Percentiles rank a stretch among this genome's conserved stretches.
phyloP scores from a whole-genome alignment of 148 eudicot species.

The Linanthus parryae region DNA sequence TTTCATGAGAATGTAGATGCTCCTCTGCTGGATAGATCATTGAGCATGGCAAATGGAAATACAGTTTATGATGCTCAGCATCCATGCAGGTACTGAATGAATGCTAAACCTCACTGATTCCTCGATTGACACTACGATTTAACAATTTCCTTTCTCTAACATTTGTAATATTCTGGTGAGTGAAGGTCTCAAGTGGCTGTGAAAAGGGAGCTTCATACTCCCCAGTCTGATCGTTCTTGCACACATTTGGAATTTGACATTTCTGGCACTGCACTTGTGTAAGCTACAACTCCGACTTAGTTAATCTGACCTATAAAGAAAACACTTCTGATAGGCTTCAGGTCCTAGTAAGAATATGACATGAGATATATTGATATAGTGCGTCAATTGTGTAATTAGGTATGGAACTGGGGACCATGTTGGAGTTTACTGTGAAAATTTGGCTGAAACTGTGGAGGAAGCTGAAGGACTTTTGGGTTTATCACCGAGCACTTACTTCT shows the following conservation, averaged over 20 bases:
- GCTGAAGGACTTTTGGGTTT: conserved; percentile 62
- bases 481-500: conserved; percentile 64
- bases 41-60: conserved; percentile 71
- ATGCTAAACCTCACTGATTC: conserved; percentile 2
- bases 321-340: background rate
- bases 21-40: conserved; percentile 21
- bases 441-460: conserved; percentile 64
- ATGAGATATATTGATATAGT: too few species aligned
- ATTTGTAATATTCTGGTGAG: background rate
- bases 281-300: conserved; percentile 23
- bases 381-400: too few species aligned
- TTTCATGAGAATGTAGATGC: conserved; percentile 32
- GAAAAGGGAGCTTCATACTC: conserved; percentile 75
- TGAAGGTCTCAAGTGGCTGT: conserved; percentile 78
- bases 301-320: too few species aligned
- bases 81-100: conserved; percentile 64
- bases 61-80: conserved; percentile 77
- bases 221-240: conserved; percentile 94
- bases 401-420: conserved; percentile 99
- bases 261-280: conserved; percentile 71
- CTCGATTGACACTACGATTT: conserved; percentile 12
- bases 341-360: too few species aligned
- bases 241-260: conserved; percentile 89
- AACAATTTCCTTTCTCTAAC: too few species aligned
- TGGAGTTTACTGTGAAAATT: conserved; percentile 89